These are phyloP conservation scores for Cercis canadensis DNA, from an alignment of 306 rosid species.

Conservation along the genomic window DNA sequence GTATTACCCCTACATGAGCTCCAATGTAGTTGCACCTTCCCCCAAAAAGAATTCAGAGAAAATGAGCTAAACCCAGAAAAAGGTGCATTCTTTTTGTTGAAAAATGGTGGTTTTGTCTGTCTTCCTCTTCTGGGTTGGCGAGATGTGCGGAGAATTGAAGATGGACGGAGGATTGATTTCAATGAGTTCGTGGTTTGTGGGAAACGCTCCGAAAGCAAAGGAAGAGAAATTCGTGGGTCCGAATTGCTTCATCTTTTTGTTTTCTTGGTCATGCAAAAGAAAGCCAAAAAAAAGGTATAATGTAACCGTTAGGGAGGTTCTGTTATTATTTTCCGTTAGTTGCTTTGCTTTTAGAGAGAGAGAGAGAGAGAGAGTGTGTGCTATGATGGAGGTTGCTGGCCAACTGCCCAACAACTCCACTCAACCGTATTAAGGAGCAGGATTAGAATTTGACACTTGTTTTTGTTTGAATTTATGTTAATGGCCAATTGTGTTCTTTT, in stretches of 20 bases:
- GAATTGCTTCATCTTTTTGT: conserved; percentile 46
- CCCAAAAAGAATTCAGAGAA: conserved; percentile 5
- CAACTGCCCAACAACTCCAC: conserved; percentile 49
- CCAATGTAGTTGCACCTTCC: conserved; percentile 39
- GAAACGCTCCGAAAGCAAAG: conserved; percentile 59
- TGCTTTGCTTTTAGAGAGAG: conserved; percentile 29
- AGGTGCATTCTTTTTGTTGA: conserved; percentile 18
- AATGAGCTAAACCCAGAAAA: conserved; percentile 29
- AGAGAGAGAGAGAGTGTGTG: background rate
- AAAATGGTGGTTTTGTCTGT: conserved; percentile 7
- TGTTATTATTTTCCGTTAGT: conserved; percentile 43
- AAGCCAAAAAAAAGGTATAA: conserved; percentile 52
- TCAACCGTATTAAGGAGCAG: background rate
- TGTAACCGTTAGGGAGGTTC: conserved; percentile 57
- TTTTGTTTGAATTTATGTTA: background rate
- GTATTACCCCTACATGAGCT: conserved; percentile 54
- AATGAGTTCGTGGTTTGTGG: conserved; percentile 34
- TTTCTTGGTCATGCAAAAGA: conserved; percentile 38
- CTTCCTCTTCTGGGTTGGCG: conserved; percentile 42
- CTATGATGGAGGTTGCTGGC: conserved; percentile 38
- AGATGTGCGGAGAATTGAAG: conserved; percentile 48
- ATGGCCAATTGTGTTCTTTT: background rate
- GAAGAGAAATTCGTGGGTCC: conserved; percentile 63
- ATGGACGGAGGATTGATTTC: conserved; percentile 31
- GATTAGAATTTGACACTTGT: background rate